phyloP scores from a whole-genome alignment of 805 yeast genomes.

The Myxozyma vanderwaltii region DNA sequence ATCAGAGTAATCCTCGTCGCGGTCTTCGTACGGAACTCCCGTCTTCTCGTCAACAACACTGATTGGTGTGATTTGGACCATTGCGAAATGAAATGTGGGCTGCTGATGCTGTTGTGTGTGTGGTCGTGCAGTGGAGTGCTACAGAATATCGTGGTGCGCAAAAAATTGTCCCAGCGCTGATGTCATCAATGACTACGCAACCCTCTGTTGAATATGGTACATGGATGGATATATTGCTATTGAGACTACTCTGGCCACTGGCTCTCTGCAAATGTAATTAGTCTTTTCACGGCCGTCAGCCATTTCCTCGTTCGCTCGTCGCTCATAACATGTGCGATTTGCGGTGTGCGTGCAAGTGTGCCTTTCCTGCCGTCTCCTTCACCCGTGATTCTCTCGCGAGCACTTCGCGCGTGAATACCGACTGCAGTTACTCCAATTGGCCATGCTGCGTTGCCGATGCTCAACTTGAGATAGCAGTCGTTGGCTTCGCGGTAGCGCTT shows the following conservation, averaged over 20 bases:
- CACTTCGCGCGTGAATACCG: constrained; percentile 76
- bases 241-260: constrained; percentile 34
- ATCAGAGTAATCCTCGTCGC: constrained; percentile 31
- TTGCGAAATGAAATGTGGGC: no score
- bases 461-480: constrained; percentile 70
- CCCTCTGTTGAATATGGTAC: neutral
- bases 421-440: constrained; percentile 83
- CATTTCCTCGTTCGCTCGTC: constrained; percentile 72
- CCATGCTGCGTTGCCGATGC: constrained; percentile 90
- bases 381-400: constrained; percentile 59
- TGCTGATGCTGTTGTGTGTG: no score
- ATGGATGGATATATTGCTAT: neutral
- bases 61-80: constrained; percentile 32
- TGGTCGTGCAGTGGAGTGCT: neutral
- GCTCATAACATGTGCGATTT: constrained; percentile 70
- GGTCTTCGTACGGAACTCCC: constrained; percentile 23
- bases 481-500: constrained; percentile 55
- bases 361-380: constrained; percentile 39
- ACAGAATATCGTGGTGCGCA: neutral
- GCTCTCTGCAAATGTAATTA: constrained; percentile 59
- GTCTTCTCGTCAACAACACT: constrained; percentile 24
- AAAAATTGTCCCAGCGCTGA: constrained; percentile 1
- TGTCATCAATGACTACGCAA: neutral
- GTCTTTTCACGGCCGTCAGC: constrained; percentile 72
- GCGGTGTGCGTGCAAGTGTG: constrained; percentile 17